These are phyloP conservation scores for Nowakowskiella sp. DNA, from an alignment of 192 early-diverging fungal species.

Conservation along the genomic window DNA sequence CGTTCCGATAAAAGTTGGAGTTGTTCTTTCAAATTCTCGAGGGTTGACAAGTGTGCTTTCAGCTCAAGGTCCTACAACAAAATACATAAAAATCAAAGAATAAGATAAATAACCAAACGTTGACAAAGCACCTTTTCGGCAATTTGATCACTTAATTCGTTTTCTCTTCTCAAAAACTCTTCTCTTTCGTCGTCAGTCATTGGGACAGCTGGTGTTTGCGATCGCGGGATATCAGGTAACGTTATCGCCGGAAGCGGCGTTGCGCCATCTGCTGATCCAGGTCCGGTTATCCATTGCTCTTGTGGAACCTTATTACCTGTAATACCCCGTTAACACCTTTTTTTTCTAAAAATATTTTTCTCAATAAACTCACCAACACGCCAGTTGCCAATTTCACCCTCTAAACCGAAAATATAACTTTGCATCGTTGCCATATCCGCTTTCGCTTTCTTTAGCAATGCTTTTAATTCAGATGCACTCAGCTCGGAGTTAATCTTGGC, in stretches of 20 bases:
- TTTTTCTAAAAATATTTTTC: conserved; percentile 34
- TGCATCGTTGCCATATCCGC: conserved; percentile 72
- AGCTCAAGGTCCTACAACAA: conserved; percentile 79
- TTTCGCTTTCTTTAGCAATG: conserved; percentile 84
- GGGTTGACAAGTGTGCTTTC: conserved; percentile 45
- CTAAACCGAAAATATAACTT: conserved; percentile 71
- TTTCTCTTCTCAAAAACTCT: conserved; percentile 90
- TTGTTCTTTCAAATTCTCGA: conserved; percentile 55
- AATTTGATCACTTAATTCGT: conserved; percentile 88
- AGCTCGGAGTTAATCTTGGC: conserved; percentile 98
- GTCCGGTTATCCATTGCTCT: not conserved
- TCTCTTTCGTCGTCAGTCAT: conserved; percentile 86
- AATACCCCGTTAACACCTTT: not conserved
- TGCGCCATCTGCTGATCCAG: not conserved
- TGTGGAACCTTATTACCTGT: conserved; percentile 18
- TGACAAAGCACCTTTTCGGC: conserved; percentile 92
- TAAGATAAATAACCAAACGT: too few species aligned
- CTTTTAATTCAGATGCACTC: conserved; percentile 89
- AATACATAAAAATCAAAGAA: too few species aligned
- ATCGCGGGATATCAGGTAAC: conserved; percentile 40
- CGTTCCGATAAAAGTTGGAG: conserved; percentile 27
- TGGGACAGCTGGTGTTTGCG: conserved; percentile 65
- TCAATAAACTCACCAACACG: conserved; percentile 69
- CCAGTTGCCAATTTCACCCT: conserved; percentile 88
- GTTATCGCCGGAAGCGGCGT: conserved; percentile 2